Percentiles rank a stretch among this genome's conserved stretches.
These are phyloP conservation scores for Rhizophlyctis rosea DNA, from an alignment of 192 early-diverging fungal genomes.

Conservation along the genomic window DNA sequence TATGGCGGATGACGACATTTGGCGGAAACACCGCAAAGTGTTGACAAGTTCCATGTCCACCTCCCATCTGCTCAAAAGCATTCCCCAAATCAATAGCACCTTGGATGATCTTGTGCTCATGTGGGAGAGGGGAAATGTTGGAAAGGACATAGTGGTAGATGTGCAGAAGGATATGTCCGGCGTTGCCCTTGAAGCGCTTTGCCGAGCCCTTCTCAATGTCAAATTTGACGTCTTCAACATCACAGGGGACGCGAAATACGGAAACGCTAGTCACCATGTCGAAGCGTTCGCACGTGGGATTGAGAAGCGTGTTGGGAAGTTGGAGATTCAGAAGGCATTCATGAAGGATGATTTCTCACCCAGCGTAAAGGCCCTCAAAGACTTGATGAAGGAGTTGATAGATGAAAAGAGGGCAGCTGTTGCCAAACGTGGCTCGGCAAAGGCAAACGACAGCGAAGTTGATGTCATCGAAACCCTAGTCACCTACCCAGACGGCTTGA, in stretches of 20 bases:
- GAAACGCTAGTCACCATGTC: not conserved
- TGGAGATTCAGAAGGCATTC: no score
- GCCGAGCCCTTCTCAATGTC: not conserved
- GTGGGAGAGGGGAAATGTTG: not conserved
- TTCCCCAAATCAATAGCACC: not conserved
- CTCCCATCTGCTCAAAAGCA: not conserved
- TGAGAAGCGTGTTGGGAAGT: not conserved
- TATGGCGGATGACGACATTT: no score
- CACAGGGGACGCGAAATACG: not conserved
- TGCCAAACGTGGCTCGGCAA: not conserved
- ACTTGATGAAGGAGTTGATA: not conserved
- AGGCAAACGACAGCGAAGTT: not conserved
- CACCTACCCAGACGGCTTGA: not conserved
- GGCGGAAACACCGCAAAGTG: no score
- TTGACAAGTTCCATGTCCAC: not conserved
- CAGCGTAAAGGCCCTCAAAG: not conserved
- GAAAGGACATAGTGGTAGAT: not conserved
- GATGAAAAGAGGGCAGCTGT: not conserved
- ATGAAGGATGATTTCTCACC: not conserved
- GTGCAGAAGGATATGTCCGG: not conserved
- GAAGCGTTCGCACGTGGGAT: not conserved
- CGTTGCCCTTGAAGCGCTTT: not conserved
- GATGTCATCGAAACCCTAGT: not conserved
- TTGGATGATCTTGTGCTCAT: not conserved
- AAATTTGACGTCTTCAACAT: not conserved